Evolutionary conservation across 2,329 filamentous ascomycete genomes (phyloP), one percentile per base, ranked within the genome.

Genomic region (Volutella citrinella): DNA sequence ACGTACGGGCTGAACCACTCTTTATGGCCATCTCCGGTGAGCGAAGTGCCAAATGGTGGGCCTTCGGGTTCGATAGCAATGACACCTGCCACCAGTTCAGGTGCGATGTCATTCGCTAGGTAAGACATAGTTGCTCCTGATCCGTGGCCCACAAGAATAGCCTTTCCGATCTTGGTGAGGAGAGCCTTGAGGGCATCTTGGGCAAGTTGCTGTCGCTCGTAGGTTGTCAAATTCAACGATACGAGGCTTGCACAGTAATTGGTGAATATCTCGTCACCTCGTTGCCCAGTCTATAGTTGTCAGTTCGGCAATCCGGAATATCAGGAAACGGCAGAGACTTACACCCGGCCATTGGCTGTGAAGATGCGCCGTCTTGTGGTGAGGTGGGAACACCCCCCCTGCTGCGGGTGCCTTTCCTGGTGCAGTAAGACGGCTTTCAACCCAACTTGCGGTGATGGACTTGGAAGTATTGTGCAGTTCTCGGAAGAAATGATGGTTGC

Each of bases 31-130:
- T n/a, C 21, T 7, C 30, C 41, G 0, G 34, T 21, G 10, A 33
- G 31, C 3, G 46, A 41, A 2, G 32, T 46, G 10, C 57, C 60
- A 44, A 71, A 76, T 0, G 73, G 74, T 2, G 75, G 74, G 0
- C 75, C 75, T 5, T 59, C 51, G 0, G 75, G 75, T 45, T 80
- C 76, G 10, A 80, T 41, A 1, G 66, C 61, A 3, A 80, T 53
- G 14, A 78, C 64, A 1, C 57, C 67, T 14, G 64, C 64, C 3
- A 78, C 67, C 1, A 70, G 55, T 0, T 65, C 44, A 0, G 76
- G 74, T 5, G 64, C 51, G 4, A 56, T 52, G 43, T 81, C 76
- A 3, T 67, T 69, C 8, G 70, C 60, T 8, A 70, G 58, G 65
- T 65, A 74, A 8, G 60, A 65, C 38, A 65, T 64, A 10, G 59